Base-by-base conservation (phyloP, 306 rosid genomes). In the Rubus parviflorus region DNA sequence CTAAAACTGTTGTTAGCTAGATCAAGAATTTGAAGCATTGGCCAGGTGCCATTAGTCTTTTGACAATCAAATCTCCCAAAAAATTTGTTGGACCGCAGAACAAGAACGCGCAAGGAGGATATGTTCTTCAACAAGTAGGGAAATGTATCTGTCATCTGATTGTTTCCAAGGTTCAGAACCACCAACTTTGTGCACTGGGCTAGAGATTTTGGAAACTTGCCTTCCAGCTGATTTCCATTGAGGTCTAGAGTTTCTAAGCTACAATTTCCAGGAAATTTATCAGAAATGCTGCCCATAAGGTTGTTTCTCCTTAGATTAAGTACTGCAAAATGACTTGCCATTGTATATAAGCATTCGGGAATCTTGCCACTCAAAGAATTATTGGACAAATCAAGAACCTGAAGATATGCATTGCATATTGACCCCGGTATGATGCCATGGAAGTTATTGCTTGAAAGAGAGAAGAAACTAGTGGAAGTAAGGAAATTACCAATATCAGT, bases 121-220 rank as follows among this genome's bases (percentile, higher is more conserved):
- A 79, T 83, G 2, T 48, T 35, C 52, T 53, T 74, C 81, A 85
- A 65, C 11, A 53, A 3, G 45, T 74, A 73, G 0, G 89, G 89
- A 53, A 63, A 85, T 0, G 0, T 0, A 17, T 35, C 87, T 0
- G 0, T 0, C 0, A 88, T 11, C 6, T 4, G 8, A 75, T 88
- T 85, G 43, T 83, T 83, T 41, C 89, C 87, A 1, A 88, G 60
- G 60, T 85, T 51, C 15, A 88, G 17, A 37, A 85, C 76, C 87
- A 81, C 83, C 9, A 85, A 60, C 38, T 1, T 7, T 2, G 0
- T 22, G 79, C 89, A 88, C 2, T 52, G 70, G 20, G 52, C 76
- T 19, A 88, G 41, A 25, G 87, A 73, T 16, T 23, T 45, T 6
- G 85, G 89, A 53, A 85, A 23, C 48, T 0, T 0, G 7, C 87